Evolutionary conservation across 1,284 basidiomycete species (phyloP).

Genomic region (Boletellus deceptivus): DNA sequence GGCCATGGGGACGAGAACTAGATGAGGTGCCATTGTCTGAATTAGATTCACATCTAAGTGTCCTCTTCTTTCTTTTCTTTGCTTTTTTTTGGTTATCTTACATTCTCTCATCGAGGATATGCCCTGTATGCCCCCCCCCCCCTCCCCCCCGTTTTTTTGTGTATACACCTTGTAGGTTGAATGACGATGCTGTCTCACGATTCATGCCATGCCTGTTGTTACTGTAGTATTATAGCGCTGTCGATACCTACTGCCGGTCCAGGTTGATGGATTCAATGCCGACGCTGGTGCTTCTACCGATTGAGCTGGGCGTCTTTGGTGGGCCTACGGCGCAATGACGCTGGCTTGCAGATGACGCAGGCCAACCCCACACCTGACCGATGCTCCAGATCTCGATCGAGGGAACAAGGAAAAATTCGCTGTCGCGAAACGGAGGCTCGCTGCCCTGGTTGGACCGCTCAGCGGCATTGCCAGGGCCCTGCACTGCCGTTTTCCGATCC

Average conservation of each 20-base stretch:
- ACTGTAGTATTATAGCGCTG: constrained; percentile 30
- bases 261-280: constrained; percentile 18
- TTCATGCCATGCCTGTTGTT: constrained; percentile 25
- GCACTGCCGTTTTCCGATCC: constrained; percentile 18
- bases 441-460: constrained; percentile 24
- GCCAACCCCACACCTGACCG: too few relatives aligned
- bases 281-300: constrained; percentile 22
- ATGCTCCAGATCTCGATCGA: constrained; percentile 24
- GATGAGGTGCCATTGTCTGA: constrained; percentile 18
- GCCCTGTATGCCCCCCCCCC: constrained; percentile 15
- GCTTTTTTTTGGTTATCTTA: constrained; percentile 15
- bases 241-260: constrained; percentile 32
- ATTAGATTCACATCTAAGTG: constrained; percentile 14
- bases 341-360: background rate
- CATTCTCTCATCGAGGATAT: constrained; percentile 18
- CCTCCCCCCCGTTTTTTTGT: constrained; percentile 7
- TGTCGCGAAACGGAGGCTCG: constrained; percentile 30
- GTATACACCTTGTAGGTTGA: constrained; percentile 34
- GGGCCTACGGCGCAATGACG: constrained; percentile 3
- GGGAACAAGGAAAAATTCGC: constrained; percentile 21
- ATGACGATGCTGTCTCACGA: constrained; percentile 22
- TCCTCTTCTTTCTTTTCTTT: constrained; percentile 14
- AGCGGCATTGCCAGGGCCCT: constrained; percentile 31
- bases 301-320: too few relatives aligned
- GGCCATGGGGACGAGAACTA: constrained; percentile 35